phyloP scores from a whole-genome alignment of 352 stramenopile species.

The Peronospora farinosa region DNA sequence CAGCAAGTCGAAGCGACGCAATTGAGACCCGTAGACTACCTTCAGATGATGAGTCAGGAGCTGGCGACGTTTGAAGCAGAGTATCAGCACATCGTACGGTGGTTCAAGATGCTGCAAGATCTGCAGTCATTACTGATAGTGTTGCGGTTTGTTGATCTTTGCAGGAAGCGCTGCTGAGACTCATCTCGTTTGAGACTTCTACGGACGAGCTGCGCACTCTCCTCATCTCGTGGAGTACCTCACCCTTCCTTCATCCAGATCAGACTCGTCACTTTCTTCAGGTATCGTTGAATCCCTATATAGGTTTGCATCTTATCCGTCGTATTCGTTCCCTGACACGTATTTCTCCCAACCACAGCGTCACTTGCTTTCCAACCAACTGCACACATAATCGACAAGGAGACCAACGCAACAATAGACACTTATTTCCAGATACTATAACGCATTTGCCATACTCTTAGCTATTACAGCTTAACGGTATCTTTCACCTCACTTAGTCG shows the following conservation, averaged over 20 bases:
- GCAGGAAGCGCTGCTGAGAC: constrained; percentile 56
- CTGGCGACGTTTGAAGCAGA: constrained; percentile 70
- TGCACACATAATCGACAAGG: constrained; percentile 7
- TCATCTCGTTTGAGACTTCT: constrained; percentile 65
- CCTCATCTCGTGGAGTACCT: constrained; percentile 76
- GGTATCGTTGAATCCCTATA: constrained; percentile 21
- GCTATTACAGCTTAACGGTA: not conserved
- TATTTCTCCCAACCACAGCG: constrained; percentile 15
- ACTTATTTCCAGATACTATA: constrained; percentile 10
- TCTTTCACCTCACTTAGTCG: constrained; percentile 18
- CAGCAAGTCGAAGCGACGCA: constrained; percentile 15
- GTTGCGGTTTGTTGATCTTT: constrained; percentile 1
- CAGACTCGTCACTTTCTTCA: constrained; percentile 44
- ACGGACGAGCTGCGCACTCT: constrained; percentile 69
- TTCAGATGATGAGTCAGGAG: constrained; percentile 65
- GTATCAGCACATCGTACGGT: constrained; percentile 66
- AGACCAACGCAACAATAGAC: not conserved
- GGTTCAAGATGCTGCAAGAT: not conserved
- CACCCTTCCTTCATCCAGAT: constrained; percentile 59
- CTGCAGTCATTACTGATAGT: not conserved
- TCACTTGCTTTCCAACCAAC: constrained; percentile 34
- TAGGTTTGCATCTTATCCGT: not conserved
- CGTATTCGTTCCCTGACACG: not conserved
- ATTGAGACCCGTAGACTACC: constrained; percentile 52
- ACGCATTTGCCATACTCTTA: constrained; percentile 10